Conservation (phyloP, 352 stramenopile species). For the Phytophthora fragariaefolia region DNA sequence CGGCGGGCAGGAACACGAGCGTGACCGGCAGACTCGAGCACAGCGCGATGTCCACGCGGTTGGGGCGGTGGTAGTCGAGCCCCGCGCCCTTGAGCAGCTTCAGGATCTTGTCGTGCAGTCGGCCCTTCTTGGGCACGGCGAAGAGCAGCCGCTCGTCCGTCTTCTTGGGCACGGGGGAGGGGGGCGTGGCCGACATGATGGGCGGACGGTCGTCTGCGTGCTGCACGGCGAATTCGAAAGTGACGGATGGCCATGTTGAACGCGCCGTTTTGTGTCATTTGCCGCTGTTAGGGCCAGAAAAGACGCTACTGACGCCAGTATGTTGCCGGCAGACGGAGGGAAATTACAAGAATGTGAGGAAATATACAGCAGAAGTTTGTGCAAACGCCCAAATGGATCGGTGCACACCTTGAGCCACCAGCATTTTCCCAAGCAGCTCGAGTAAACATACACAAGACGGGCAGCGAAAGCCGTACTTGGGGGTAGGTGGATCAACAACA, state of each 20-base stretch:
- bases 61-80: constrained; percentile 94
- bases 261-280: background rate
- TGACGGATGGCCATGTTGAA: background rate
- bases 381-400: no score
- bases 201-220: no score
- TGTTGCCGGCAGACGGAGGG: no score
- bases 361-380: no score
- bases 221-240: background rate
- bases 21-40: constrained; percentile 95
- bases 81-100: constrained; percentile 96
- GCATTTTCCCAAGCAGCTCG: no score
- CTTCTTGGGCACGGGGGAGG: constrained; percentile 21
- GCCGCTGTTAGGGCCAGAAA: no score
- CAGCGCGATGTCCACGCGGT: constrained; percentile 93
- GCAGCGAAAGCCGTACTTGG: no score
- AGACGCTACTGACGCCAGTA: no score
- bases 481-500: no score
- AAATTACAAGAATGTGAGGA: no score
- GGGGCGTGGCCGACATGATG: constrained; percentile 19
- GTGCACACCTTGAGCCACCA: no score
- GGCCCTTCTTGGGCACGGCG: constrained; percentile 98
- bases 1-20: constrained; percentile 96
- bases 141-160: constrained; percentile 87
- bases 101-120: constrained; percentile 96
- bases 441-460: no score